Evolutionary conservation across 768 basidiomycete genomes (phyloP), one percentile per base, ranked within the genome.

Genomic region (Tricholoma bakamatsutake): DNA sequence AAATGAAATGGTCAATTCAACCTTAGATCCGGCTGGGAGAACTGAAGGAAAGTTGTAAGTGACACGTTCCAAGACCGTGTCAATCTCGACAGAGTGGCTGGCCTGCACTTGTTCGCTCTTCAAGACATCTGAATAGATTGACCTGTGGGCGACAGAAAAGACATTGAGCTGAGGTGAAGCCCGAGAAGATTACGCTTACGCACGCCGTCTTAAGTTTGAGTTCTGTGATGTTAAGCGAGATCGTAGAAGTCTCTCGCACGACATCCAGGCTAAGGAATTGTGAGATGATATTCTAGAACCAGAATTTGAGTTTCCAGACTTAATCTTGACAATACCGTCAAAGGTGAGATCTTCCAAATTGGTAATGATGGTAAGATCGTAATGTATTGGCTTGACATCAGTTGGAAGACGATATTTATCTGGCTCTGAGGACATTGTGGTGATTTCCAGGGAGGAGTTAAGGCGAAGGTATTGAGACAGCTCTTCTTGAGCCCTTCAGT

Each of bases 301-400:
- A 4, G 27, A 24, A 18, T 31, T 7, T n/a, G 34, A 30, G 27
- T 34, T 34, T 18, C 72, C 82, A 53, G 57, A 83, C 90, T 80
- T 76, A 64, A 90, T 82, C 61, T 82, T 83, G 51, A 87, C 89
- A 34, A 85, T 76, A 45, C 96, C 96, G 40, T 82, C 75, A 67
- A 93, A 98, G 9, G 73, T 79, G 57, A 84, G 77, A 17, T 77
- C 78, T 54, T 87, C 79, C 52, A 98, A 81, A 71, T 98, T 90
- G 2, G 92, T 94, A 63, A 80, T 82, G 65, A 94, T 72, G 48
- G 82, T 83, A 50, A 93, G 66, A 62, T 90, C 86, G 70, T 94
- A 95, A 67, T 93, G 90, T 6, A 70, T 78, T 15, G 90, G 86
- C 61, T 77, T 82, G 52, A 88, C 79, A 59, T 84, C 72, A 0